phyloP scores from a whole-genome alignment of 768 basidiomycete genomes.

The Leccinum imitatum region DNA sequence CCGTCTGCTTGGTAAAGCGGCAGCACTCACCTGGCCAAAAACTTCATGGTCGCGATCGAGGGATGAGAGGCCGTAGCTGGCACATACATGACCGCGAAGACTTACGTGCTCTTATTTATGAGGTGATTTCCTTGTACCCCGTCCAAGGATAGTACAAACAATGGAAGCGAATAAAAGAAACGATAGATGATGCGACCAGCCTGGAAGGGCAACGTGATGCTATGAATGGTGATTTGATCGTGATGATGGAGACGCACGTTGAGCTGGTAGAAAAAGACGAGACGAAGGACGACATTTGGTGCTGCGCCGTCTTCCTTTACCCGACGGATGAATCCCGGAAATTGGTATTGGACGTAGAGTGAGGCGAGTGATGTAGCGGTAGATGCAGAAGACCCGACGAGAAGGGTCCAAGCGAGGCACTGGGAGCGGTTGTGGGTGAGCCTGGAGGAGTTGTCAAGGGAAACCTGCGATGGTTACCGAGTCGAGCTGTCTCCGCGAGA shows the following conservation, averaged over 20 bases:
- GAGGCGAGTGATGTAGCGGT: conserved; percentile 68
- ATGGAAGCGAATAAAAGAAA: conserved; percentile 68
- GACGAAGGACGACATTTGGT: conserved; percentile 69
- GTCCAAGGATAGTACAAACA: conserved; percentile 67
- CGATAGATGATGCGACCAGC: conserved; percentile 71
- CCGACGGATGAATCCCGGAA: conserved; percentile 66
- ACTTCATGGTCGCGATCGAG: conserved; percentile 30
- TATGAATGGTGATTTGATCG: not conserved
- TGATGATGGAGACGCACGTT: conserved; percentile 52
- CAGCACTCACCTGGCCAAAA: conserved; percentile 55
- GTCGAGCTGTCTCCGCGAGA: conserved; percentile 57
- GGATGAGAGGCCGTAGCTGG: conserved; percentile 2
- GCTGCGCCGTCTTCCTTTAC: conserved; percentile 75
- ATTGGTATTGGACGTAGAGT: conserved; percentile 67
- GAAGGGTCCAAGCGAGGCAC: conserved; percentile 75
- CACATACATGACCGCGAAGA: conserved; percentile 15
- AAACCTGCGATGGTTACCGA: conserved; percentile 38
- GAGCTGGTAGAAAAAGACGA: conserved; percentile 73
- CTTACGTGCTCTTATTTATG: conserved; percentile 58
- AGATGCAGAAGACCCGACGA: conserved; percentile 66
- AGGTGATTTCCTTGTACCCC: conserved; percentile 50
- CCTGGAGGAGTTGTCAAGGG: conserved; percentile 1
- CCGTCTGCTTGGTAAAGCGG: not conserved
- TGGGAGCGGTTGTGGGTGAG: conserved; percentile 32
- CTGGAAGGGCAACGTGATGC: conserved; percentile 34